Base-by-base conservation (phyloP, 2,329 filamentous ascomycete genomes). In the Didymella pomorum region DNA sequence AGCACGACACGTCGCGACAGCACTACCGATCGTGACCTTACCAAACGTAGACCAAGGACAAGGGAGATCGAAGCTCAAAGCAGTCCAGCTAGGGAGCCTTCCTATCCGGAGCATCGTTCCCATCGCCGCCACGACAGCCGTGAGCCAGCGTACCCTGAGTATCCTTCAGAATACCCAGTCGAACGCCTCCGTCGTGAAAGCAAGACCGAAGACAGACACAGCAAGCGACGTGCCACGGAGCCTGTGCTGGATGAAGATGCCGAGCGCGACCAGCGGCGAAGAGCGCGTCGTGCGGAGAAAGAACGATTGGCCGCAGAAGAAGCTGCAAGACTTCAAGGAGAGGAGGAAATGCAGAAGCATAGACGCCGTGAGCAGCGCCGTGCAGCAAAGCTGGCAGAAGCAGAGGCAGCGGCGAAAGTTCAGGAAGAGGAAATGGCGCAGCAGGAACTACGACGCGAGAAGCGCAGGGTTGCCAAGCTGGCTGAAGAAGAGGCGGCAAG, bases 1-100 rank as follows among this genome's bases (percentile, higher is more conserved):
- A 75, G 72, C 48, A 70, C 73, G 37, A 72, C 72, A 44, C 67
- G 73, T 26, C 67, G 68, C 10, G 73, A 76, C 49, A 75, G 72
- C 51, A 70, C 73, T 33, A 72, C 72, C 3, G 72, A 74, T 14
- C 67, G 68, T 20, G 74, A 76, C 21, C 23, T 50, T 12, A 7
- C 37, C 46, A 51, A 2, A 64, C 70, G n/a, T 69, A 66, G 41
- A 49, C 61, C 21, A 53, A 64, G 20, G 70, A 70, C 45, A 65
- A 63, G 42, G 70, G 72, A 60, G 23, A 35, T n/a, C 25, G 52
- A 60, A 28, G 25, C 26, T 7, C 46, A 68, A 48, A 67, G 67
- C 5, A 55, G 52, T 20, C 56, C 45, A 35, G 68, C 68, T 41
- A 70, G 66, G 47, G 73, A 76, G 45, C 63, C 63, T 18, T 56